phyloP scores from a whole-genome alignment of 257 asterid genomes.

The Lycium ferocissimum region DNA sequence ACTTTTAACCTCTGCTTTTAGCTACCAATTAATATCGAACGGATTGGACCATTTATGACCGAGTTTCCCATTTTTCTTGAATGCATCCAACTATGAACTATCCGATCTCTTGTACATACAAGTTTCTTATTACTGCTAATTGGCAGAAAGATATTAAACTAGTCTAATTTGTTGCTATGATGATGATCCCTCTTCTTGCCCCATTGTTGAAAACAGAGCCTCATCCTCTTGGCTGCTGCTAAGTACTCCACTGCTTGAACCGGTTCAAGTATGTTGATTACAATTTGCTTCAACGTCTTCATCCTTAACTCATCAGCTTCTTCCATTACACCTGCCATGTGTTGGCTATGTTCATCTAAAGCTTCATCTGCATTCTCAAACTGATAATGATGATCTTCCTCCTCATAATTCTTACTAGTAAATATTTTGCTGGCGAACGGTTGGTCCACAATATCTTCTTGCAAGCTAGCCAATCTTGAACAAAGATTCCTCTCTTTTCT shows the following conservation, averaged over 20 bases:
- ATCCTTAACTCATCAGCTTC: constrained; percentile 58
- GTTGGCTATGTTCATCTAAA: constrained; percentile 43
- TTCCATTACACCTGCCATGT: constrained; percentile 45
- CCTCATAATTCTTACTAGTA: neutral
- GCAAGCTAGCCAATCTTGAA: constrained; percentile 44
- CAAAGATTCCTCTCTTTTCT: constrained; percentile 46
- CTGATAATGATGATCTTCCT: neutral
- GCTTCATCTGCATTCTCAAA: constrained; percentile 36
- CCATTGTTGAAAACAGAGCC: constrained; percentile 55
- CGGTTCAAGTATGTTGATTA: constrained; percentile 44
- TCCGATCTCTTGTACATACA: no score
- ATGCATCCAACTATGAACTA: no score
- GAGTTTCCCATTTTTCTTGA: no score
- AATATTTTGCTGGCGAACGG: constrained; percentile 38
- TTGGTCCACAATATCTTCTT: constrained; percentile 50
- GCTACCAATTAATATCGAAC: no score
- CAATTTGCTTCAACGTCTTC: constrained; percentile 44
- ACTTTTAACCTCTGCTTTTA: no score
- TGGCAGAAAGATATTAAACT: no score
- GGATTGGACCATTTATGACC: no score
- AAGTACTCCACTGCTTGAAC: constrained; percentile 57
- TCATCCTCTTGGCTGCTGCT: constrained; percentile 51
- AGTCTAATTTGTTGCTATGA: neutral
- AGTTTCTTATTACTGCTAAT: no score
- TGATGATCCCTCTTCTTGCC: constrained; percentile 48